phyloP scores from a whole-genome alignment of 176 grass and related monocot species.

The Themeda triandra region DNA sequence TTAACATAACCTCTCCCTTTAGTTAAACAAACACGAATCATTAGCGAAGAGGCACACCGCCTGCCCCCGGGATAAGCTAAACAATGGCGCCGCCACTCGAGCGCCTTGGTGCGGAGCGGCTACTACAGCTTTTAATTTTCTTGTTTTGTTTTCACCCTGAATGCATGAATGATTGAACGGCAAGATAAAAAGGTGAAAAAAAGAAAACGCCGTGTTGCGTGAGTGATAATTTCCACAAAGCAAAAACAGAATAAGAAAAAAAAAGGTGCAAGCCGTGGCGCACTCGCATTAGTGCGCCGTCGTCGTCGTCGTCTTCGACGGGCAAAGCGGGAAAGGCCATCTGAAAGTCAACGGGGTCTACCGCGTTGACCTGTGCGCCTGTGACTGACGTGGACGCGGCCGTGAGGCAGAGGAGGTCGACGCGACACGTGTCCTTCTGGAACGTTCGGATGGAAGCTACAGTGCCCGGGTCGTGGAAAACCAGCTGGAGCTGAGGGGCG shows the following conservation, averaged over 20 bases:
- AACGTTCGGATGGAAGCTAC: constrained; percentile 1
- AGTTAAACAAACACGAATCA: background rate
- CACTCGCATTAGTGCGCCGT: background rate
- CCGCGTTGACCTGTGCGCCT: constrained; percentile 4
- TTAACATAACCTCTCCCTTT: background rate
- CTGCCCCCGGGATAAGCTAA: background rate
- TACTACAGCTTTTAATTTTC: background rate
- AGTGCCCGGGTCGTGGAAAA: background rate
- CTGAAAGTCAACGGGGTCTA: constrained; percentile 12
- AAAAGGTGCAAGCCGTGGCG: background rate
- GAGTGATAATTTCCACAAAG: background rate
- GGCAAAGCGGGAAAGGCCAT: background rate
- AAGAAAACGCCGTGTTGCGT: background rate
- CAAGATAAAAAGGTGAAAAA: background rate
- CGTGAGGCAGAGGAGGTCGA: background rate
- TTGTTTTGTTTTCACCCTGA: background rate
- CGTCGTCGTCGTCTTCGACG: background rate
- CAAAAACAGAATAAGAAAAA: background rate
- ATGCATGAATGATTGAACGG: background rate
- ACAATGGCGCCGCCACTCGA: background rate
- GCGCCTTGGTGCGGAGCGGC: background rate
- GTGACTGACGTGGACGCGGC: background rate
- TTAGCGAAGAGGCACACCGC: background rate
- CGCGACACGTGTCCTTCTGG: constrained; percentile 19
- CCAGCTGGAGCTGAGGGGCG: background rate